Base-by-base conservation (phyloP, 768 basidiomycete species). In the Pisolithus tinctorius region DNA sequence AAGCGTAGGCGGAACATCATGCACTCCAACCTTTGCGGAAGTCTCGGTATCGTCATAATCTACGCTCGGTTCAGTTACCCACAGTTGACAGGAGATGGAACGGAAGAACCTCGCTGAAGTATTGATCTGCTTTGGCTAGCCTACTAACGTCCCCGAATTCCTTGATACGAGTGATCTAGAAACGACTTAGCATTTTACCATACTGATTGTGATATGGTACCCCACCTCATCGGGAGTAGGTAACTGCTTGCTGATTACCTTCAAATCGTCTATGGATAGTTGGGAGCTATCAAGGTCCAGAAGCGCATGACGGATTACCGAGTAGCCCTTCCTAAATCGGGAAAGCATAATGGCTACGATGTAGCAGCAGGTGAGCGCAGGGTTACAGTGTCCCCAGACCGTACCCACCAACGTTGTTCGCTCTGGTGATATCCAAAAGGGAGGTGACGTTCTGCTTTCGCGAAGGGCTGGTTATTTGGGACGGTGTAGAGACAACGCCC, bases 1-100 rank as follows among this genome's bases (percentile, higher is more conserved):
- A 95, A 75, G 56, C 81, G 83, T n/a, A 81, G 77, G 10, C 90
- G 81, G 64, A 87, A 94, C 11, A 92, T 61, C 86, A 95, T 93
- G 61, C 84, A 87, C 4, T 86, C 81, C 25, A 93, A 62, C 5
- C 93, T 80, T 55, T 85, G 77, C 3, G 78, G 61, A 9, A 95
- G 76, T 23, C 89, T 75, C 2, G 92, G 89, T 34, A 95, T 84
- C 1, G 70, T 69, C 73, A 84, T 84, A 49, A 94, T 86, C 88
- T 93, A 43, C 10, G 20, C 39, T 4, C n/a, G 26, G 16, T 36
- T 58, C 23, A 64, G 42, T 59, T 3, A 29, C 16, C 30, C 23
- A 20, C 20, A 37, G 4, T 10, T 4, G 52, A 31, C 4, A n/a
- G 8, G 14, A 25, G 17, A 11, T n/a, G 11, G 8, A 60, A 71